Evolutionary conservation across 1,139 yeast species (phyloP).

Genomic region (Candida frijolesensis): DNA sequence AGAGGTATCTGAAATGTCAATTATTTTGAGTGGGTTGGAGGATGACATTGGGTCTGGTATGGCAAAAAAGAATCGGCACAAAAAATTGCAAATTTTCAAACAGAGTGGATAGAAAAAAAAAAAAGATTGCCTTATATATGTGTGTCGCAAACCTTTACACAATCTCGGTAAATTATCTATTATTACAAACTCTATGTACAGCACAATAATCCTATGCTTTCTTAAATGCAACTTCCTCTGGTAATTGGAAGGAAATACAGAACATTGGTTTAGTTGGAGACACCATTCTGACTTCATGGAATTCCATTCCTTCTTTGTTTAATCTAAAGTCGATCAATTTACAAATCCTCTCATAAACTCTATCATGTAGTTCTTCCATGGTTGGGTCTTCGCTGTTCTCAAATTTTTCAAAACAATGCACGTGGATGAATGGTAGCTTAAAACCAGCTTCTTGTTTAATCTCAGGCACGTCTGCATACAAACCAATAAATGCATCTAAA

Average conservation of each 20-base stretch:
- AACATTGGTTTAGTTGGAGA: slow-evolving; percentile 98
- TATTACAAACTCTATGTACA: slow-evolving; percentile 1
- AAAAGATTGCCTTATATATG: background rate
- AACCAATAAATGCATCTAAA: slow-evolving; percentile 72
- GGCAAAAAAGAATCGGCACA: background rate
- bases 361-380: slow-evolving; percentile 59
- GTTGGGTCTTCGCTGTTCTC: slow-evolving; percentile 61
- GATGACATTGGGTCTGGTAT: slow-evolving; percentile 17
- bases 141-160: background rate
- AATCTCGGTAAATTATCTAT: background rate
- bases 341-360: slow-evolving; percentile 65
- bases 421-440: slow-evolving; percentile 75
- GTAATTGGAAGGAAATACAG: slow-evolving; percentile 79
- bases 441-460: slow-evolving; percentile 44
- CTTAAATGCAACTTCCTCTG: slow-evolving; percentile 72
- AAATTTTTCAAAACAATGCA: slow-evolving; percentile 91
- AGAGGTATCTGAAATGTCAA: slow-evolving; percentile 56
- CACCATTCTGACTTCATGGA: slow-evolving; percentile 88
- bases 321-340: slow-evolving; percentile 52
- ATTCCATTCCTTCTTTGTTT: slow-evolving; percentile 48
- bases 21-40: slow-evolving; percentile 50
- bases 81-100: background rate
- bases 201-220: slow-evolving; percentile 6
- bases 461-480: slow-evolving; percentile 49
- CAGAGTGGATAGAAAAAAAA: background rate